Conservation (phyloP, 2,329 filamentous ascomycete species). For the Clarireedia hainanense region DNA sequence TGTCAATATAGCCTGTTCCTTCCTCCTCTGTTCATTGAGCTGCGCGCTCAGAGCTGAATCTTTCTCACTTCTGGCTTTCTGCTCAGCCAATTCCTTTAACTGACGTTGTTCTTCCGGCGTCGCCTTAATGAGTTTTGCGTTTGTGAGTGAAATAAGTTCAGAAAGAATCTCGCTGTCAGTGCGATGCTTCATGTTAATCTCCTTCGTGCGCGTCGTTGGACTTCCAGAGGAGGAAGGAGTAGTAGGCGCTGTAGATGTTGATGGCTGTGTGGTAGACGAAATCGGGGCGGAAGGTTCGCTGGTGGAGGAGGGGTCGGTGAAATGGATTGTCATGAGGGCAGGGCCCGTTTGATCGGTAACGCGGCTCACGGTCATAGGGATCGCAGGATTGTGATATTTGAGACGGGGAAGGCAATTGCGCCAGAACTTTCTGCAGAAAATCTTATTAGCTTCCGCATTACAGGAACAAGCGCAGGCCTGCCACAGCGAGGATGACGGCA, state of each 20-base stretch:
- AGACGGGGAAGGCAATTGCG: conserved; percentile 70
- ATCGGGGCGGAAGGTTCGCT: conserved; percentile 6
- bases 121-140: conserved; percentile 48
- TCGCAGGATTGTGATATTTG: conserved; percentile 86
- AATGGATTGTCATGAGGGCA: conserved; percentile 59
- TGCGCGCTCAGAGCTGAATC: conserved; percentile 48
- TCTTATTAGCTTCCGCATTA: not conserved
- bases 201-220: conserved; percentile 30
- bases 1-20: conserved; percentile 51
- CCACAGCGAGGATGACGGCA: not conserved
- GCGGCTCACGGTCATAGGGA: conserved; percentile 77
- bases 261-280: conserved; percentile 35
- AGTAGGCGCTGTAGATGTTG: conserved; percentile 20
- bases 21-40: conserved; percentile 48
- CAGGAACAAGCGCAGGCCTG: conserved; percentile 10
- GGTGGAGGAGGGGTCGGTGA: conserved; percentile 32
- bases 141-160: conserved; percentile 54
- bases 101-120: conserved; percentile 52
- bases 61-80: conserved; percentile 40
- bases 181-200: conserved; percentile 56
- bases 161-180: conserved; percentile 54
- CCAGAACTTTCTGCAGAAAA: conserved; percentile 73
- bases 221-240: conserved; percentile 20
- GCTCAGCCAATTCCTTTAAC: conserved; percentile 49
- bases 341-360: conserved; percentile 46